Percentiles rank a stretch among this genome's conserved stretches.
These are phyloP conservation scores for Silene uniflora DNA, from an alignment of 148 eudicot species.

Conservation along the genomic window DNA sequence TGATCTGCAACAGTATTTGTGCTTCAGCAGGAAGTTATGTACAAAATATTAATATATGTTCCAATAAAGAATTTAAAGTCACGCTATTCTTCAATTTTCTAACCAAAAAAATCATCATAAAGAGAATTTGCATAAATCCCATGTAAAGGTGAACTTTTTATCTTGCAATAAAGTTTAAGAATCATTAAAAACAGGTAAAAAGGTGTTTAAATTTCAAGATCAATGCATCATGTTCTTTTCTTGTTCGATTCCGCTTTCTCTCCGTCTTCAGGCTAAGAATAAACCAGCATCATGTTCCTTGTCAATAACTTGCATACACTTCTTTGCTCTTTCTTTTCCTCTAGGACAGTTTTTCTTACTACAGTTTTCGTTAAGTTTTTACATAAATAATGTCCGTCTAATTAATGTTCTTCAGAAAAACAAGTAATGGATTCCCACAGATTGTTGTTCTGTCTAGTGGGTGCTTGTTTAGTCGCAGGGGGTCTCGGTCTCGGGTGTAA, in stretches of 20 bases:
- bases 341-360: constrained; percentile 22
- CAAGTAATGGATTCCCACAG: constrained; percentile 24
- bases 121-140: constrained; percentile 2
- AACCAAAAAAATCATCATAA: not conserved
- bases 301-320: constrained; percentile 28
- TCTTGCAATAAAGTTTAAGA: not conserved
- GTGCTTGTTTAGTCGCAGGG: constrained; percentile 22
- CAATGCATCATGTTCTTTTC: constrained; percentile 34
- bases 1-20: too few species aligned
- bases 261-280: constrained; percentile 20
- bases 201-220: not conserved
- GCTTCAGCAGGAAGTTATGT: not conserved
- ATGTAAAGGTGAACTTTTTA: not conserved
- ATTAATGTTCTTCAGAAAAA: not conserved
- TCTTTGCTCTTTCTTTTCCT: constrained; percentile 34
- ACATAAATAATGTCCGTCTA: constrained; percentile 14
- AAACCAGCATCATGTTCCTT: constrained; percentile 35
- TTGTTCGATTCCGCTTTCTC: constrained; percentile 30
- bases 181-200: not conserved
- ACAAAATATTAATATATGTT: not conserved
- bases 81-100: constrained; percentile 3
- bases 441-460: constrained; percentile 25
- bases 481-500: constrained; percentile 58
- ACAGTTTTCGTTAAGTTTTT: not conserved
- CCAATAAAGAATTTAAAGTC: constrained; percentile 4